A percentile compares a stretch with the other conserved stretches of the same genome.
phyloP scores from a whole-genome alignment of 179 eudicot species.

The Dionaea muscipula region DNA sequence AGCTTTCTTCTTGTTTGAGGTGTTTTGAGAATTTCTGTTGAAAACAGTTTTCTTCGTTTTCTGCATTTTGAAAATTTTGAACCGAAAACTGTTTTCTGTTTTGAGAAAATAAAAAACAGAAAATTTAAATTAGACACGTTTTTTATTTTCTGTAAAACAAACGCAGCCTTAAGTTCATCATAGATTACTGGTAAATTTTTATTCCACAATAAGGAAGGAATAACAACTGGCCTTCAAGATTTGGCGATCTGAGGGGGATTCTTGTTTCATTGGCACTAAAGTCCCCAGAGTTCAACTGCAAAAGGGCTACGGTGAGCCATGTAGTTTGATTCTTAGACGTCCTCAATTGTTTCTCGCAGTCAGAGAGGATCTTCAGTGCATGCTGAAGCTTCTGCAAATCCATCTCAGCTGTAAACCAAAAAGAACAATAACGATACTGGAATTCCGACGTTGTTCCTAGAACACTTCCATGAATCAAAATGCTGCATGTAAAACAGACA shows the following conservation, averaged over 20 bases:
- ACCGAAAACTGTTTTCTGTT: too few relatives aligned
- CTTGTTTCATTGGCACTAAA: constrained; percentile 42
- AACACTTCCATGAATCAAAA: too few relatives aligned
- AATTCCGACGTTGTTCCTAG: too few relatives aligned
- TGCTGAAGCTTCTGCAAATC: constrained; percentile 72
- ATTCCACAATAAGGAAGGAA: background rate
- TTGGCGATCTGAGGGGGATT: constrained; percentile 36
- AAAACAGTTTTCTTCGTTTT: too few relatives aligned
- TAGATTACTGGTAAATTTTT: background rate
- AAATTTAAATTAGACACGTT: too few relatives aligned
- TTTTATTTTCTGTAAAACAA: too few relatives aligned
- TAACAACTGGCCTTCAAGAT: constrained; percentile 43
- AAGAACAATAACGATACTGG: background rate
- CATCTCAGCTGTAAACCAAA: constrained; percentile 47
- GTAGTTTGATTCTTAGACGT: constrained; percentile 70
- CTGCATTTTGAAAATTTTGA: too few relatives aligned
- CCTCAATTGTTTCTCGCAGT: constrained; percentile 82
- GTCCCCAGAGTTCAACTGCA: constrained; percentile 65
- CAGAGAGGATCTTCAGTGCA: constrained; percentile 70
- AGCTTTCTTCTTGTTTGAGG: too few relatives aligned
- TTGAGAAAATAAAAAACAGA: too few relatives aligned
- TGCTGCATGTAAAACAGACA: too few relatives aligned
- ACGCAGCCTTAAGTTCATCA: too few relatives aligned
- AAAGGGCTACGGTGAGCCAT: constrained; percentile 85
- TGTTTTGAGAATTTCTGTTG: too few relatives aligned